Percentiles rank a stretch among this genome's conserved stretches.
Evolutionary conservation across 2,329 filamentous ascomycete species (phyloP).

Genomic region (Beauveria varroae): DNA sequence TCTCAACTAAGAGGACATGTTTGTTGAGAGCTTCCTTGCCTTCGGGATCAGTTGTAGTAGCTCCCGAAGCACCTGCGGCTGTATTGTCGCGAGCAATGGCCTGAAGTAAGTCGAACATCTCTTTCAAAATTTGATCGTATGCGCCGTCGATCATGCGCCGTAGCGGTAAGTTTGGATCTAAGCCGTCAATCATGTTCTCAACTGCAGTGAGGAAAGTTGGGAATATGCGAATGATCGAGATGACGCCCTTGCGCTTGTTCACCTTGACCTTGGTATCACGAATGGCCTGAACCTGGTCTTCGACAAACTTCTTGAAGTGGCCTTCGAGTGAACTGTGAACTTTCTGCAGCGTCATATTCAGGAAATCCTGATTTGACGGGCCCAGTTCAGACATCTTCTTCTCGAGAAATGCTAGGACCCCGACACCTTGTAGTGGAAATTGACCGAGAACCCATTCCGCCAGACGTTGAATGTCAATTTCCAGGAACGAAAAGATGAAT

Average conservation of each 20-base stretch:
- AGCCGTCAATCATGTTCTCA: constrained; percentile 69
- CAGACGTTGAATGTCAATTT: constrained; percentile 67
- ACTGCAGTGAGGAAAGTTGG: constrained; percentile 76
- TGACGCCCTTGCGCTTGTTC: constrained; percentile 96
- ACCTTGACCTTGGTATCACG: constrained; percentile 99
- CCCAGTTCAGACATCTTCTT: constrained; percentile 70
- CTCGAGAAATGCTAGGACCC: constrained; percentile 74
- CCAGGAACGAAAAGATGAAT: constrained; percentile 75
- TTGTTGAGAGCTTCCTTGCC: constrained; percentile 97
- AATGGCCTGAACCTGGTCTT: constrained; percentile 90
- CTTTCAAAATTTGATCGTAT: constrained; percentile 81
- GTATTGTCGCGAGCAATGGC: constrained; percentile 76
- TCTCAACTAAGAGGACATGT: constrained; percentile 94
- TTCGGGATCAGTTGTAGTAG: constrained; percentile 53
- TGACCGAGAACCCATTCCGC: constrained; percentile 75
- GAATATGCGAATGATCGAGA: constrained; percentile 90
- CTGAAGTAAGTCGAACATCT: constrained; percentile 95
- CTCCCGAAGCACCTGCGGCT: constrained; percentile 34
- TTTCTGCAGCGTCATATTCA: constrained; percentile 72
- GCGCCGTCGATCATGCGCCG: constrained; percentile 76
- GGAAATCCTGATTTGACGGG: constrained; percentile 89
- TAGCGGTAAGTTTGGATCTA: constrained; percentile 52
- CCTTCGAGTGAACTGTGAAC: constrained; percentile 66
- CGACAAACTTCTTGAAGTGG: constrained; percentile 81
- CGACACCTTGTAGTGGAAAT: constrained; percentile 88